Conservation (phyloP, 768 basidiomycete genomes). For the Coprinopsis marcescibilis region DNA sequence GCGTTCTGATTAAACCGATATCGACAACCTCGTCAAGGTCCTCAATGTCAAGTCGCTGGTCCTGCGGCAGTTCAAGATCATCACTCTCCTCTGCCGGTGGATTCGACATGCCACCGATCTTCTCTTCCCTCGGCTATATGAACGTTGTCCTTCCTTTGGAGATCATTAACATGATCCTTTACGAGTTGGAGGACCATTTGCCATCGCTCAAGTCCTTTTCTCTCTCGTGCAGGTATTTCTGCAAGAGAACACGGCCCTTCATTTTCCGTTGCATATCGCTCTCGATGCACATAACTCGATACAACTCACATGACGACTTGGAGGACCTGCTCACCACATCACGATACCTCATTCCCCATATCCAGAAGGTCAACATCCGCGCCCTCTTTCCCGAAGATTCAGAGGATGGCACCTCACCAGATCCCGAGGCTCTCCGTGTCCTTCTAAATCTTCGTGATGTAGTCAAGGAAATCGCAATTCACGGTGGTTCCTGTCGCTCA, state of each 20-base stretch:
- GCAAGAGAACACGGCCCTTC: neutral
- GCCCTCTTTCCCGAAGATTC: slow-evolving; percentile 5
- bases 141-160: slow-evolving; percentile 1
- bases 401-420: neutral
- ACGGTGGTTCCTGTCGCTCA: neutral
- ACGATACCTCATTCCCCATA: slow-evolving; percentile 5
- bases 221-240: slow-evolving; percentile 5
- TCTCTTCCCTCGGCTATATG: neutral
- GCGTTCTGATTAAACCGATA: no score
- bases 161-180: neutral
- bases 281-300: neutral
- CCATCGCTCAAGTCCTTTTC: slow-evolving; percentile 4
- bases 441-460: slow-evolving; percentile 1
- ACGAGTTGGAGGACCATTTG: neutral
- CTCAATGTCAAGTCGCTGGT: no score
- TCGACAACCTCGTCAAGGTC: no score
- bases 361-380: slow-evolving; percentile 3
- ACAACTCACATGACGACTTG: neutral
- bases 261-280: slow-evolving; percentile 4
- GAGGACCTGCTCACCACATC: neutral
- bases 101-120: neutral
- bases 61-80: no score
- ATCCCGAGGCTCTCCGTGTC: slow-evolving; percentile 2
- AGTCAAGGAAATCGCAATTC: neutral
- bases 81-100: no score